Conservation (phyloP, 192 early-diverging fungal genomes). For the Gigaspora rosea region DNA sequence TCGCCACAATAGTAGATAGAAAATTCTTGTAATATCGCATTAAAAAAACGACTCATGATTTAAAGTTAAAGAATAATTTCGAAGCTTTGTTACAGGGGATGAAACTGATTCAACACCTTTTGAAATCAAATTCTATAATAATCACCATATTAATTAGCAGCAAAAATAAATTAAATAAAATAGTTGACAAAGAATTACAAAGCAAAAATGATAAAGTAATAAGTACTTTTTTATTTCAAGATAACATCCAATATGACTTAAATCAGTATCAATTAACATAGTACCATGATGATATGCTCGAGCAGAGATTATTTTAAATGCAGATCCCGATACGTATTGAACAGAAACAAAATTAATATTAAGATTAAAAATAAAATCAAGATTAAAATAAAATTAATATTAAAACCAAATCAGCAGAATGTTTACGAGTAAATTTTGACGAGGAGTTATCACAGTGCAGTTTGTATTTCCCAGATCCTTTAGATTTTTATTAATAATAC, state of each 20-base stretch:
- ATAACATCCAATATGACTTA: conserved; percentile 45
- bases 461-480: conserved; percentile 94
- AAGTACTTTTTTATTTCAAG: conserved; percentile 31
- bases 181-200: conserved; percentile 8
- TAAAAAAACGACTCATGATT: conserved; percentile 84
- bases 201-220: not conserved
- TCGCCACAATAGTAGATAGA: conserved; percentile 50
- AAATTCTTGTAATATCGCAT: conserved; percentile 75
- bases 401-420: conserved; percentile 72
- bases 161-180: not conserved
- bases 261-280: conserved; percentile 93
- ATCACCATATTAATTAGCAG: not conserved
- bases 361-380: not conserved
- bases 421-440: conserved; percentile 71
- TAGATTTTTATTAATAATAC: no score
- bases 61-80: conserved; percentile 78
- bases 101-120: conserved; percentile 91
- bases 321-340: conserved; percentile 82
- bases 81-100: conserved; percentile 81
- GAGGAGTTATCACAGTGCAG: conserved; percentile 93
- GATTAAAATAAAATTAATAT: no score
- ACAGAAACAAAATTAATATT: conserved; percentile 9
- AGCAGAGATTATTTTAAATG: conserved; percentile 83
- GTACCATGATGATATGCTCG: conserved; percentile 97
- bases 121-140: conserved; percentile 64